Evolutionary conservation across 2,329 filamentous ascomycete species (phyloP), one percentile per base, ranked within the genome.

Genomic region (Pseudohalonectria lignicola): DNA sequence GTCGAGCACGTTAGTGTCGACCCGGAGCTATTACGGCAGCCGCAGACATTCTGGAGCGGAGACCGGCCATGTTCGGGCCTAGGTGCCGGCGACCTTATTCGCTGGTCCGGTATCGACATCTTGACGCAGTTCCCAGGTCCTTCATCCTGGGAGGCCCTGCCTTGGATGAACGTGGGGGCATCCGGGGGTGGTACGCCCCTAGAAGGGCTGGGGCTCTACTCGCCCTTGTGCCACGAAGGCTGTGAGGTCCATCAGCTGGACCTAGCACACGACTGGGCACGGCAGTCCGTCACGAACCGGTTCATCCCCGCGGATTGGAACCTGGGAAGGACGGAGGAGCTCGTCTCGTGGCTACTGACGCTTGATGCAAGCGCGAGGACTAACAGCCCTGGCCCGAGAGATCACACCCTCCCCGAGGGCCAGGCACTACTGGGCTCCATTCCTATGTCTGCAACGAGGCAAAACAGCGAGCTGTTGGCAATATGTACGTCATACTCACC

Each of bases 401-500:
- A 31, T 15, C 15, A 15, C 15, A 4, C 30, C 8, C 9, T 15
- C 30, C 15, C 16, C 30, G 6, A 15, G 8, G 30, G 15, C 15
- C 30, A 31, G 4, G 28, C 17, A 11, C 13, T 19, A 6, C 17
- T 31, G 28, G 31, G 28, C 19, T 11, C 19, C 19, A 47, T 68
- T 15, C 63, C 65, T 4, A 60, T 66, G 48, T 55, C 51, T 4
- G 56, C 59, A 9, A 65, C 62, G 13, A 55, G 54, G 35, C 53
- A 64, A 35, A 66, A 69, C 38, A 59, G 60, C 26, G 67, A 71
- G 39, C 56, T 73, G n/a, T 54, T 69, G 15, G 56, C 62, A 35
- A 60, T 63, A 19, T 68, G 67, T 71, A 56, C 46, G 61, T 50
- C n/a, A n/a, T n/a, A n/a, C n/a, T n/a, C n/a, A n/a, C n/a, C n/a